Evolutionary conservation across 163 green algal genomes (phyloP).

Genomic region (Coccomyxa subellipsoidea): DNA sequence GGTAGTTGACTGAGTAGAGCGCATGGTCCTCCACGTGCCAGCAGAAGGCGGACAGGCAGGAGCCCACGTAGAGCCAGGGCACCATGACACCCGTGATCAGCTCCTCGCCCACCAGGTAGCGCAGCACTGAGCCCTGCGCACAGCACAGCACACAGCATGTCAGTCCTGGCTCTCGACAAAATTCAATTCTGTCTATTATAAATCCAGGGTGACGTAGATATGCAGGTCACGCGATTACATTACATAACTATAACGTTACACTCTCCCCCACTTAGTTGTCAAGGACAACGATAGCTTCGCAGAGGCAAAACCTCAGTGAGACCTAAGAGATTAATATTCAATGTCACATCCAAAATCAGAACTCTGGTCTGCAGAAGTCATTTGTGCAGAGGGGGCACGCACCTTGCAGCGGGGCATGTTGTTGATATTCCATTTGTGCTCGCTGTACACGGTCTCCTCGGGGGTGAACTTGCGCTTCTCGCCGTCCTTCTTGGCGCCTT

Average conservation of each 20-base stretch:
- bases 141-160: not conserved
- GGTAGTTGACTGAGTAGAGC: constrained; percentile 79
- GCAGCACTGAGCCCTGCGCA: constrained; percentile 64
- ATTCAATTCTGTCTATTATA: too few relatives aligned
- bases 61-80: constrained; percentile 79
- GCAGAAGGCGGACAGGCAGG: constrained; percentile 57
- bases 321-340: too few relatives aligned
- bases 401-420: constrained; percentile 68
- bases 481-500: constrained; percentile 1
- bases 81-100: constrained; percentile 82
- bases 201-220: too few relatives aligned
- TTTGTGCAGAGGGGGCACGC: not conserved
- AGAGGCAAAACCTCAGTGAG: too few relatives aligned
- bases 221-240: too few relatives aligned
- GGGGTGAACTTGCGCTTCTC: constrained; percentile 13
- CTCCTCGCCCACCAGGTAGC: constrained; percentile 57
- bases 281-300: too few relatives aligned
- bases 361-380: too few relatives aligned
- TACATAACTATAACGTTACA: too few relatives aligned
- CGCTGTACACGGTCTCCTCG: constrained; percentile 48
- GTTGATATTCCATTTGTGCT: constrained; percentile 93
- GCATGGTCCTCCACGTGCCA: constrained; percentile 84
- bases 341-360: too few relatives aligned
- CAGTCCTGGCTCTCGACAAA: too few relatives aligned
- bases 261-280: too few relatives aligned